These are phyloP conservation scores for Pythium angustatum DNA, from an alignment of 352 stramenopile species.

Conservation along the genomic window DNA sequence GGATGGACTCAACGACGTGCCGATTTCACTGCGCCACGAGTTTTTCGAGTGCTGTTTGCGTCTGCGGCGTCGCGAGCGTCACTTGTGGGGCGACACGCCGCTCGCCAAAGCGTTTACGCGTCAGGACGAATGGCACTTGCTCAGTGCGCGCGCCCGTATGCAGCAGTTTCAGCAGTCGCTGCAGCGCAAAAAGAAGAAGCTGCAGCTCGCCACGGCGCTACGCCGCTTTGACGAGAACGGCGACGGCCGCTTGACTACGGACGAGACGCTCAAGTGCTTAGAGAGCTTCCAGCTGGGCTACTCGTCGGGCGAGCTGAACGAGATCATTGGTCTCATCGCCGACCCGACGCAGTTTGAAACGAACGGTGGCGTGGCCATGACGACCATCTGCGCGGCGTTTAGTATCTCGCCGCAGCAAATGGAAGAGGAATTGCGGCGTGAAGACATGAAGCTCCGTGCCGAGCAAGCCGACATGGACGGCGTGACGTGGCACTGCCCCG, in stretches of 20 bases:
- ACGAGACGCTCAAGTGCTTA: conserved; percentile 83
- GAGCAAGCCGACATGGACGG: conserved; percentile 20
- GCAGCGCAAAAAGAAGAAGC: conserved; percentile 47
- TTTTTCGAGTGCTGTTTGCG: conserved; percentile 87
- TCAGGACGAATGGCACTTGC: conserved; percentile 96
- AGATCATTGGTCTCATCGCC: conserved; percentile 79
- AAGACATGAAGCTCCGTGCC: conserved; percentile 37
- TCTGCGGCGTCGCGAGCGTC: conserved; percentile 94
- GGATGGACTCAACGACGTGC: conserved; percentile 53
- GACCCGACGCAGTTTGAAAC: conserved; percentile 49
- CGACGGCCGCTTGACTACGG: conserved; percentile 56
- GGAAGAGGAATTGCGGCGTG: conserved; percentile 46
- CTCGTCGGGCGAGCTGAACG: conserved; percentile 76
- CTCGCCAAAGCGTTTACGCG: conserved; percentile 98
- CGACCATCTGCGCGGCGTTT: conserved; percentile 76
- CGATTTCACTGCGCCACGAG: conserved; percentile 72
- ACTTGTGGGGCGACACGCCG: conserved; percentile 93
- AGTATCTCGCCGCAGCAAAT: conserved; percentile 55
- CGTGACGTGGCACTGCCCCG: conserved; percentile 58
- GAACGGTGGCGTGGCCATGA: conserved; percentile 52
- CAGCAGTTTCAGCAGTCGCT: conserved; percentile 87
- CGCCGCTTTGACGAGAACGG: conserved; percentile 76
- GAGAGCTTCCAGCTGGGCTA: conserved; percentile 87
- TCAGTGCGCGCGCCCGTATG: conserved; percentile 74
- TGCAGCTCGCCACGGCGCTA: conserved; percentile 54